Conservation (phyloP, 2,329 filamentous ascomycete genomes). For the Canariomyces notabilis region DNA sequence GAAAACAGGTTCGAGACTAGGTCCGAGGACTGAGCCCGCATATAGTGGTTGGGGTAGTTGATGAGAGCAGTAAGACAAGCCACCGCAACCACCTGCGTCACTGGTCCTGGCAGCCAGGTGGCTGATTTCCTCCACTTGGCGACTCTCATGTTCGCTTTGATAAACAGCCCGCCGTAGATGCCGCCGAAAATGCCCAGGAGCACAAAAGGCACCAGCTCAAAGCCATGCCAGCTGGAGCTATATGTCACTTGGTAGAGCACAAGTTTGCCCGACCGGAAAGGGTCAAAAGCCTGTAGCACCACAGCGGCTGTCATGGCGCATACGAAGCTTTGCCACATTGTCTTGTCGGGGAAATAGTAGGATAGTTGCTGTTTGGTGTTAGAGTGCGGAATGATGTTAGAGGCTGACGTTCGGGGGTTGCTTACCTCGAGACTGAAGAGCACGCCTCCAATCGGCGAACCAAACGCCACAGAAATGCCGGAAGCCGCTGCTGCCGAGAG, state of each 20-base stretch:
- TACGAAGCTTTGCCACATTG: constrained; percentile 99
- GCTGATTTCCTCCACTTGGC: constrained; percentile 70
- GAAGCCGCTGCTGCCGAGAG: constrained; percentile 88
- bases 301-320: constrained; percentile 99
- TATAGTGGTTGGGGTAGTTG: constrained; percentile 95
- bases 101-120: constrained; percentile 63
- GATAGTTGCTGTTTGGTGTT: constrained; percentile 64
- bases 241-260: constrained; percentile 96
- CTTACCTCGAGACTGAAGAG: constrained; percentile 85
- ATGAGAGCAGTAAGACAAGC: constrained; percentile 78
- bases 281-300: constrained; percentile 85
- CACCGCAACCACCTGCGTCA: constrained; percentile 74
- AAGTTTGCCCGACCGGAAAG: constrained; percentile 90
- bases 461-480: constrained; percentile 90
- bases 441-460: constrained; percentile 88
- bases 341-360: constrained; percentile 98
- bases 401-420: neutral
- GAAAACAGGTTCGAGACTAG: constrained; percentile 88
- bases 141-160: constrained; percentile 86
- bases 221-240: constrained; percentile 85
- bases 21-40: constrained; percentile 87
- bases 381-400: neutral
- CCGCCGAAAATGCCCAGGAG: constrained; percentile 84
- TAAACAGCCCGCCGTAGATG: constrained; percentile 91
- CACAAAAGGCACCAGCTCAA: constrained; percentile 85